Evolutionary conservation across 2,329 filamentous ascomycete species (phyloP).

Genomic region (Fusarium sp.): DNA sequence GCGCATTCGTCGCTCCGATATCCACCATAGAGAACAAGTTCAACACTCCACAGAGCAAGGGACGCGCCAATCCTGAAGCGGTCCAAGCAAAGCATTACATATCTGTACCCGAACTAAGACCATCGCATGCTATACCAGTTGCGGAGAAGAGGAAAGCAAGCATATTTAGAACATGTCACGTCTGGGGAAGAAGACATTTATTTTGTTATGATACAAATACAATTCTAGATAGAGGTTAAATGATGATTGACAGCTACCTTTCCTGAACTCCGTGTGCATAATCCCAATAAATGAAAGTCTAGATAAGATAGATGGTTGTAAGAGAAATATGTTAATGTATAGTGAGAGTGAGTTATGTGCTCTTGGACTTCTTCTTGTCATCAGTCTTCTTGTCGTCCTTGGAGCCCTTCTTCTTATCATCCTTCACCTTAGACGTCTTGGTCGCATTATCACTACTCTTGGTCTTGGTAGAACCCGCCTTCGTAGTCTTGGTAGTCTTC

Average conservation of each 20-base stretch:
- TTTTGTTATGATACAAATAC: neutral
- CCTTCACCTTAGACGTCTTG: neutral
- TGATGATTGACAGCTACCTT: neutral
- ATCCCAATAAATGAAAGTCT: neutral
- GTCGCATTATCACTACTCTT: neutral
- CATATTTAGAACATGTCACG: neutral
- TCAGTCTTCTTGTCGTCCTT: neutral
- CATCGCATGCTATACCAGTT: neutral
- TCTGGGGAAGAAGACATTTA: neutral
- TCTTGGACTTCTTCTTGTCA: neutral
- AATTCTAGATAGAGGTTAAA: neutral
- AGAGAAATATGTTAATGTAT: neutral
- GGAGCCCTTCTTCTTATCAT: neutral
- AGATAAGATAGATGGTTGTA: neutral
- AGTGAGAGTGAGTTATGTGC: neutral
- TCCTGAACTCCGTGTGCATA: neutral
- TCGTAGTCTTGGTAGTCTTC: neutral
- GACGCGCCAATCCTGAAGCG: neutral
- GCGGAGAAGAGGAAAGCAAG: neutral
- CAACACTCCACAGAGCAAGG: neutral
- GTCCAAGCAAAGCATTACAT: neutral
- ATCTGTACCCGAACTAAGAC: neutral
- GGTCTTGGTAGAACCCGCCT: neutral
- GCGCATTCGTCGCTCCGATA: neutral
- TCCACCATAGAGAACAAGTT: neutral